Evolutionary conservation across 768 basidiomycete species (phyloP).

Genomic region (Dacryopinax primogenitus): DNA sequence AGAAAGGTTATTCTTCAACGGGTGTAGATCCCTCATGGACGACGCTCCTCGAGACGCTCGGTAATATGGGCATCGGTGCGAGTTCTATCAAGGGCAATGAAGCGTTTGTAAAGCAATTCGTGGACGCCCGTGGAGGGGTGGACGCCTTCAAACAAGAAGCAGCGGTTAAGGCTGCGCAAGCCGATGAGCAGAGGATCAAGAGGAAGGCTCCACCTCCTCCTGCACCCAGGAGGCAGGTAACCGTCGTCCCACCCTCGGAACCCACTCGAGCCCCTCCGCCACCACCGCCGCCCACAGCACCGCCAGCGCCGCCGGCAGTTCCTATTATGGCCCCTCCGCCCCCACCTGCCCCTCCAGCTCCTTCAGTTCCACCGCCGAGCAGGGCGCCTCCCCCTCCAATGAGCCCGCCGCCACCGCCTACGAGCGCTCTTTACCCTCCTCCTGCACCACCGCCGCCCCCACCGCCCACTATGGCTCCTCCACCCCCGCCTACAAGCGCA

Average conservation of each 20-base stretch:
- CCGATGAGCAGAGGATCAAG: constrained; percentile 15
- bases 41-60: constrained; percentile 52
- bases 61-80: constrained; percentile 49
- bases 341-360: constrained; percentile 12
- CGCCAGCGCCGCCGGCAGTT: constrained; percentile 20
- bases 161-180: constrained; percentile 14
- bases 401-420: constrained; percentile 23
- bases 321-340: constrained; percentile 10
- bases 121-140: constrained; percentile 39
- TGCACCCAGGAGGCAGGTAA: constrained; percentile 31
- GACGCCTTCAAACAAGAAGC: constrained; percentile 28
- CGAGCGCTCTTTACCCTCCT: too few species aligned
- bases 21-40: constrained; percentile 89
- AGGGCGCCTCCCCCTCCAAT: constrained; percentile 29
- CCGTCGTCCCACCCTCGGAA: constrained; percentile 19
- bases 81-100: constrained; percentile 63
- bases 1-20: constrained; percentile 71
- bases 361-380: background rate
- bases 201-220: constrained; percentile 28
- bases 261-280: constrained; percentile 25
- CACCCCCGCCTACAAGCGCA: constrained; percentile 28
- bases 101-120: constrained; percentile 79
- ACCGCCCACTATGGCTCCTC: constrained; percentile 23
- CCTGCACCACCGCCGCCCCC: constrained; percentile 11
- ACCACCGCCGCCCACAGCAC: constrained; percentile 24